Percentiles rank a stretch among this genome's conserved stretches.
Evolutionary conservation across 352 stramenopile species (phyloP).

Genomic region (Globisporangium viniferum): DNA sequence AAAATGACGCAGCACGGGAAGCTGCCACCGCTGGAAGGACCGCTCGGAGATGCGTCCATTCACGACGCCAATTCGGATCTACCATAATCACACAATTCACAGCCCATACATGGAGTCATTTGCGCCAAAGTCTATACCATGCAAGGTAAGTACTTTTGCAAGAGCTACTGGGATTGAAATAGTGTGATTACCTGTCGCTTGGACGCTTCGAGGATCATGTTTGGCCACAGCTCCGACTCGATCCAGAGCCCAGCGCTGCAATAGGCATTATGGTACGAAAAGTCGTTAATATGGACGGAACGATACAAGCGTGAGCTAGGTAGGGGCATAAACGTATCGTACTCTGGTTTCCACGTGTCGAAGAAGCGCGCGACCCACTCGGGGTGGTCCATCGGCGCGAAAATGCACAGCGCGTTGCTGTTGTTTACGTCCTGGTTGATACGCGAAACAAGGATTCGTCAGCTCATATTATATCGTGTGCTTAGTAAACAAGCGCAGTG

Average conservation of each 20-base stretch:
- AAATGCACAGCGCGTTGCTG: constrained; percentile 36
- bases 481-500: not conserved
- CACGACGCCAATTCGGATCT: constrained; percentile 57
- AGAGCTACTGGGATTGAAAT: not conserved
- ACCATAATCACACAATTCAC: not conserved
- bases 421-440: constrained; percentile 1
- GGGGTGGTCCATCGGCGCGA: constrained; percentile 64
- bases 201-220: constrained; percentile 50
- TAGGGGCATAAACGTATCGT: constrained; percentile 3
- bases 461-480: not conserved
- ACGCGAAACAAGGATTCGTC: constrained; percentile 5
- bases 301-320: too few species aligned
- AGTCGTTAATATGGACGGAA: too few species aligned
- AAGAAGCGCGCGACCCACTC: constrained; percentile 56
- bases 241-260: constrained; percentile 66
- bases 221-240: constrained; percentile 83
- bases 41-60: constrained; percentile 61
- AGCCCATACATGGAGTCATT: too few species aligned
- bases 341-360: constrained; percentile 61
- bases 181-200: constrained; percentile 24
- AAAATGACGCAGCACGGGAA: constrained; percentile 30
- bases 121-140: too few species aligned
- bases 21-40: constrained; percentile 49
- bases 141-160: not conserved
- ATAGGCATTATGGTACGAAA: too few species aligned